Evolutionary conservation across 2,329 filamentous ascomycete genomes (phyloP).

Genomic region (Calcarisporium arbuscula): DNA sequence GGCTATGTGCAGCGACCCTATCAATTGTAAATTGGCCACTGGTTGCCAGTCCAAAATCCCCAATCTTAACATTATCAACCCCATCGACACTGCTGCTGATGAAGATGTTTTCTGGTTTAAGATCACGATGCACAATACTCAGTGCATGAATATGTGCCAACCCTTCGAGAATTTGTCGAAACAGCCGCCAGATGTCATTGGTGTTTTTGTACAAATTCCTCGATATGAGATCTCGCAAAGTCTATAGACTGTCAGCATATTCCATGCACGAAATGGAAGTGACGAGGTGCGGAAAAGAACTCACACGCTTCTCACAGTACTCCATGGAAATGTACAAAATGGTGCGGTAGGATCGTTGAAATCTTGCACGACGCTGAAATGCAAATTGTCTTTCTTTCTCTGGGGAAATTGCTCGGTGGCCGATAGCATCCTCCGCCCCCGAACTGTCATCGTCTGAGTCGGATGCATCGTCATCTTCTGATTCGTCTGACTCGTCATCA

Average conservation of each 20-base stretch:
- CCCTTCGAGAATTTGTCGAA: conserved; percentile 86
- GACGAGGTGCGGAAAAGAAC: conserved; percentile 18
- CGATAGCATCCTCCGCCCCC: conserved; percentile 23
- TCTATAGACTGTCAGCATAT: conserved; percentile 34
- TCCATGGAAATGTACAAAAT: conserved; percentile 98
- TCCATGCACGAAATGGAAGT: background rate
- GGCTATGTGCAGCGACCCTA: conserved; percentile 33
- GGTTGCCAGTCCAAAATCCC: conserved; percentile 92
- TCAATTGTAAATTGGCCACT: conserved; percentile 71
- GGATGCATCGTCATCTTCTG: conserved; percentile 40
- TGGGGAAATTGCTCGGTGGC: conserved; percentile 20
- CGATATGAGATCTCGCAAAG: conserved; percentile 79
- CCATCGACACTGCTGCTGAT: conserved; percentile 65
- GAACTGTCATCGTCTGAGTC: conserved; percentile 36
- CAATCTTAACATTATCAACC: conserved; percentile 86
- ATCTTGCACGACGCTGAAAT: conserved; percentile 25
- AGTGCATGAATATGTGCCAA: conserved; percentile 83
- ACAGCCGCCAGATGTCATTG: conserved; percentile 81
- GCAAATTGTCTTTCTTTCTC: conserved; percentile 22
- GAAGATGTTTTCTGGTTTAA: conserved; percentile 97
- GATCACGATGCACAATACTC: conserved; percentile 89
- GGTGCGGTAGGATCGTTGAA: conserved; percentile 54
- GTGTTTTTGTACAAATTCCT: conserved; percentile 67
- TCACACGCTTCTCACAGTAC: conserved; percentile 83
- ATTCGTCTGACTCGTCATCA: conserved; percentile 40